Base-by-base conservation (phyloP, 2,329 filamentous ascomycete genomes). In the Pestalotiopsis sp. region DNA sequence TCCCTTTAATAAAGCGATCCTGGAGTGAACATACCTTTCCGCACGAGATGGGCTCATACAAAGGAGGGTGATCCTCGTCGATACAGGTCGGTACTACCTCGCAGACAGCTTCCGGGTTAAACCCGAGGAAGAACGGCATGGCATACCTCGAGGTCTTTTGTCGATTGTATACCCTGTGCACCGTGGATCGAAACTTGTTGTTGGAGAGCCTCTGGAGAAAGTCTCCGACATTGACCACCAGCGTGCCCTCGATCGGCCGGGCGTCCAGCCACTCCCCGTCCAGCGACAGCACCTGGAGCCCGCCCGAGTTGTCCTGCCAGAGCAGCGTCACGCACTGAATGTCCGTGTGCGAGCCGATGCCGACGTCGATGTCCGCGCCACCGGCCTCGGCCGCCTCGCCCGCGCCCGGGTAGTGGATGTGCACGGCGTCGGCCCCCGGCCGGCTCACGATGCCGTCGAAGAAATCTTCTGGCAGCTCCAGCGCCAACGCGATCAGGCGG, bases 291-390 rank as follows among this genome's bases (percentile, higher is more conserved):
- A 85, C 83, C 69, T 86, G 82, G 3, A 86, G 75, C 0, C 84
- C 83, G 1, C 82, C 83, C 2, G 77, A 77, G 4, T 76, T 68
- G 64, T 85, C 83, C 63, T 85, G 83, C 13, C 81, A 79, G 1
- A 86, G 77, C 65, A 85, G 83, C 1, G 84, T 86, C 68, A 86
- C 82, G 68, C 83, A 83, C 62, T 84, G 80, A 27, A 83, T 82
- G 69, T 86, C 84, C 7, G 84, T 86, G 68, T 86, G 84, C 1
- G 84, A 79, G 17, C 80, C 80, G 36, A 82, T 83, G 3, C 77
- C 77, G 12, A 79, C 73, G 39, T 71, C 66, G n/a, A 60, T 45
- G 3, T 56, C 57, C 31, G 71, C 76, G 27, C 75, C 73, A 12
- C 68, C 68, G 49, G 70, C 64, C 80, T 78, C 17, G 25, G 36